These are phyloP conservation scores for Neoboletus magnificus DNA, from an alignment of 768 basidiomycete genomes.

Conservation along the genomic window DNA sequence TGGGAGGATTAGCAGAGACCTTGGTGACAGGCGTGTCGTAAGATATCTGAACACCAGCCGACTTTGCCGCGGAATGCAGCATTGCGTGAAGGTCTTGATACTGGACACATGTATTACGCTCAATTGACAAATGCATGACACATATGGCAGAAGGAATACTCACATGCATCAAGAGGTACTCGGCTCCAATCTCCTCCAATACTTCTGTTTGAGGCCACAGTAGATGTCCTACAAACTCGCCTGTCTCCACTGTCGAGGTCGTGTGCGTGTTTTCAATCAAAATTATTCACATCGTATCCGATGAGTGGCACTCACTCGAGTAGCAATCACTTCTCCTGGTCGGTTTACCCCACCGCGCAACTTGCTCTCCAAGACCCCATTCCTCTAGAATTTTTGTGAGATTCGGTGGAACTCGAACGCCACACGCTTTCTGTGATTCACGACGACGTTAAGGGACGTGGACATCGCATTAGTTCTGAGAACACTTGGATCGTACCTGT, in stretches of 20 bases:
- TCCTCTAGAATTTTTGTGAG: constrained; percentile 50
- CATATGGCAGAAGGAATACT: constrained; percentile 13
- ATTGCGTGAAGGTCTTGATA: constrained; percentile 51
- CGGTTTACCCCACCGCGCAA: constrained; percentile 32
- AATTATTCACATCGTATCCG: no score
- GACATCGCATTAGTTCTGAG: background rate
- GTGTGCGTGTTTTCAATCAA: background rate
- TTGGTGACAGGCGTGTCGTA: constrained; percentile 37
- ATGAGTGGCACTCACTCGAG: constrained; percentile 9
- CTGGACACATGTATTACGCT: constrained; percentile 25
- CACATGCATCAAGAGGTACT: constrained; percentile 48
- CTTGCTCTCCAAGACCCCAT: constrained; percentile 48
- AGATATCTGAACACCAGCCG: constrained; percentile 44
- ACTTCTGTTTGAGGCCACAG: constrained; percentile 42
- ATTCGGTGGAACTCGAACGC: constrained; percentile 50
- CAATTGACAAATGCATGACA: background rate
- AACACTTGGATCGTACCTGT: constrained; percentile 24
- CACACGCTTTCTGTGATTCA: constrained; percentile 31
- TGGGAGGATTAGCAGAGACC: constrained; percentile 28
- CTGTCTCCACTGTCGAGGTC: constrained; percentile 36
- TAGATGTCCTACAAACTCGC: constrained; percentile 41
- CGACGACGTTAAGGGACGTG: background rate
- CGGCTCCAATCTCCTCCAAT: constrained; percentile 44
- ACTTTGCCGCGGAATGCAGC: constrained; percentile 43
- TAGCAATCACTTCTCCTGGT: constrained; percentile 13